Evolutionary conservation across 2,329 filamentous ascomycete genomes (phyloP).

Genomic region (Leptographium galeiforme): DNA sequence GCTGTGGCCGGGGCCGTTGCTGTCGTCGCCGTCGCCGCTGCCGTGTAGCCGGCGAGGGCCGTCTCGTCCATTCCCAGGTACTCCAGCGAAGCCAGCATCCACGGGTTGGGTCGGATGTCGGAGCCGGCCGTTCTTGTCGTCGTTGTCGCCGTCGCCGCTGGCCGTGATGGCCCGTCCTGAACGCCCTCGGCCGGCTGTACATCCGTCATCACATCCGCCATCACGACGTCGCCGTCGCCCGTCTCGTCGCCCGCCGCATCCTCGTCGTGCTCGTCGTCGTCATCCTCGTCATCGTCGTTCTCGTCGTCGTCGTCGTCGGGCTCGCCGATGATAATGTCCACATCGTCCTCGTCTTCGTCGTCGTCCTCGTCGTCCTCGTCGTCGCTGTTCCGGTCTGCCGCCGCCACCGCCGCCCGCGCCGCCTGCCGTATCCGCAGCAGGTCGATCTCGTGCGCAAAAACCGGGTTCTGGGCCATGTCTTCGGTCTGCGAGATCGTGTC

Average conservation of each 20-base stretch:
- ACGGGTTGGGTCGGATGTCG: not conserved
- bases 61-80: slow-evolving; percentile 39
- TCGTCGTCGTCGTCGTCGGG: slow-evolving; percentile 26
- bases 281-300: slow-evolving; percentile 13
- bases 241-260: slow-evolving; percentile 4
- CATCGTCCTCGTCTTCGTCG: slow-evolving; percentile 58
- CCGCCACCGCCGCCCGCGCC: slow-evolving; percentile 16
- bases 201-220: slow-evolving; percentile 47
- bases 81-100: not conserved
- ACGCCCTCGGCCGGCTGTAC: slow-evolving; percentile 25
- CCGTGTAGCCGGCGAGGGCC: not conserved
- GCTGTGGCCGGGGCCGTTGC: not conserved
- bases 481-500: slow-evolving; percentile 42
- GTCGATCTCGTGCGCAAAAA: slow-evolving; percentile 24
- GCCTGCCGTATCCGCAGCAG: slow-evolving; percentile 18
- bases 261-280: slow-evolving; percentile 13
- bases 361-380: slow-evolving; percentile 26
- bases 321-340: slow-evolving; percentile 48
- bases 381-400: slow-evolving; percentile 30
- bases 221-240: slow-evolving; percentile 33
- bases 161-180: slow-evolving; percentile 16
- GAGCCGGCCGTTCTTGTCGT: slow-evolving; percentile 10
- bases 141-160: slow-evolving; percentile 24
- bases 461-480: slow-evolving; percentile 18
- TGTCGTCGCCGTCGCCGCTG: not conserved